Base-by-base conservation (phyloP, 2,329 filamentous ascomycete genomes). In the Decorospora gaudefroyi region DNA sequence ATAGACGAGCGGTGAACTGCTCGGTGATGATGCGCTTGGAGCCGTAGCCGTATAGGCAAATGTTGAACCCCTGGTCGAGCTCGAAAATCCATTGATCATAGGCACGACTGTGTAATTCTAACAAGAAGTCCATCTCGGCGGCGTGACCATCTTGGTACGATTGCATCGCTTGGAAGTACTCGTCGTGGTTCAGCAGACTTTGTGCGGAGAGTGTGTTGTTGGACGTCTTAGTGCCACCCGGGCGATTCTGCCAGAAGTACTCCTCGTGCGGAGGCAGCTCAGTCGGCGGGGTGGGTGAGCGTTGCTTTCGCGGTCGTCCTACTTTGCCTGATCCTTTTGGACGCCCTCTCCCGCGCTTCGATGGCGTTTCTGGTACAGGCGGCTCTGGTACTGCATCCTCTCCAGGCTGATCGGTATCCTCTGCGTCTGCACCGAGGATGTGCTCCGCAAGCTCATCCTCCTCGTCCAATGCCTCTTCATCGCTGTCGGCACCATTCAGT, bases 51-150 rank as follows among this genome's bases (percentile, higher is more conserved):
- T 95, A 96, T 29, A 62, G 43, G 65, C 93, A 96, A 37, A 97
- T 76, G 61, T 88, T 90, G 75, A 96, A 97, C 15, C 85, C 84
- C 67, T 96, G 84, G 4, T 84, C 78, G 11, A 97, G 79, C 74
- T 99, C 93, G 67, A 97, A 96, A 0, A 80, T 74, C 93, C 93
- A 99, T 67, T 97, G 93, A 1, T 86, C 81, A 67, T 96, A 97
- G 0, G 87, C 90, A 49, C 87, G 83, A 30, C 83, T 76, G 65
- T 97, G 92, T 15, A 96, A 72, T 5, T 83, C 79, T 55, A 87
- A 78, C 17, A 99, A 75, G 53, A 87, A 86, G 12, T 81, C 76
- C 36, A 88, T 81, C 53, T 95, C 88, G 2, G 78, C 71, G 22
- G 76, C 75, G 67, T 96, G 91, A 0, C 80, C 81, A 56, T 95